These are phyloP conservation scores for Nakataea oryzae DNA, from an alignment of 2,329 filamentous ascomycete genomes.

Conservation along the genomic window DNA sequence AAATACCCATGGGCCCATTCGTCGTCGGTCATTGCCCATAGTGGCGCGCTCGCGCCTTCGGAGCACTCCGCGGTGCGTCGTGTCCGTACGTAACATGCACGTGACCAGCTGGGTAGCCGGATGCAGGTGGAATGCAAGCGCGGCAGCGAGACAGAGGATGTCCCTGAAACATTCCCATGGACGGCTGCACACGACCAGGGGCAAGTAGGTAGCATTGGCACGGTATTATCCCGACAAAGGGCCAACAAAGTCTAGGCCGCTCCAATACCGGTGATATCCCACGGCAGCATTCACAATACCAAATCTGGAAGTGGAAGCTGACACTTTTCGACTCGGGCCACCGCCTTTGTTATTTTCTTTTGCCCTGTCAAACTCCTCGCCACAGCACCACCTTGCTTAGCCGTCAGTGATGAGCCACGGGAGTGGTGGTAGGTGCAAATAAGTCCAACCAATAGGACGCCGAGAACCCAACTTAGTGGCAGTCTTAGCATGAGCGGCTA, in stretches of 20 bases:
- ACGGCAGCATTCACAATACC: not conserved
- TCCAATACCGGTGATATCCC: not conserved
- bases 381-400: not conserved
- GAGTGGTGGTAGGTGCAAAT: not conserved
- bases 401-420: not conserved
- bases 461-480: not conserved
- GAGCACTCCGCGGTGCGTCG: not conserved
- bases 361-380: not conserved
- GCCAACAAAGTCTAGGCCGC: too few species aligned
- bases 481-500: not conserved
- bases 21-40: not conserved
- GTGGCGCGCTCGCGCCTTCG: not conserved
- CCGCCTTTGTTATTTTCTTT: not conserved
- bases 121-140: not conserved
- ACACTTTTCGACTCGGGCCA: not conserved
- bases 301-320: not conserved
- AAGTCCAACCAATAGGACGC: too few species aligned
- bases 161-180: not conserved
- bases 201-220: not conserved
- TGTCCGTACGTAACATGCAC: not conserved
- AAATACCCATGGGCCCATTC: not conserved
- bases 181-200: not conserved
- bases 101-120: too few species aligned
- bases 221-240: not conserved
- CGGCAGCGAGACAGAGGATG: not conserved